Conservation (phyloP, 371 early-diverging fungal genomes). For the Chytridiales sp. region DNA sequence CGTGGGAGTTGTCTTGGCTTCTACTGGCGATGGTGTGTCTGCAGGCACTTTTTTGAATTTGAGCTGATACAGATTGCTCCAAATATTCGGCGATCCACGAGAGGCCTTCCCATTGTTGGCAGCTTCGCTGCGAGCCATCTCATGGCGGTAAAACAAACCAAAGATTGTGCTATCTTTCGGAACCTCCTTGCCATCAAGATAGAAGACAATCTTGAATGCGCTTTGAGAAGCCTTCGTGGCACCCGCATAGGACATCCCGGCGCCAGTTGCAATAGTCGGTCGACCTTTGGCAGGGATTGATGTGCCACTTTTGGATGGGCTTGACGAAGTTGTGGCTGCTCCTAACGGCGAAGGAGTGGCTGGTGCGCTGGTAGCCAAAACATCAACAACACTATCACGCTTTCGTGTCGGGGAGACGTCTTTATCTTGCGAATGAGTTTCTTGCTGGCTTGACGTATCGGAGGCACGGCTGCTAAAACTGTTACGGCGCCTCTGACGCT, state of each 20-base stretch:
- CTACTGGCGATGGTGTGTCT: too few relatives aligned
- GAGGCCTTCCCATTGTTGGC: not conserved
- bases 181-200: constrained; percentile 25
- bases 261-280: constrained; percentile 6
- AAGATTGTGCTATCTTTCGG: constrained; percentile 37
- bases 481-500: constrained; percentile 16
- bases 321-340: not conserved
- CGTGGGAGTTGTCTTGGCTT: not conserved
- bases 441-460: not conserved
- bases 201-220: constrained; percentile 32
- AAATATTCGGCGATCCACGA: constrained; percentile 29
- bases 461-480: not conserved
- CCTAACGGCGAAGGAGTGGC: constrained; percentile 8
- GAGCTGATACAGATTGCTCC: constrained; percentile 33
- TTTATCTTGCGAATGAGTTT: too few relatives aligned
- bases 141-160: constrained; percentile 35
- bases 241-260: constrained; percentile 23
- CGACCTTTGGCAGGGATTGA: too few relatives aligned
- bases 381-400: constrained; percentile 25
- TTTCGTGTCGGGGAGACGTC: too few relatives aligned
- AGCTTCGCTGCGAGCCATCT: constrained; percentile 4
- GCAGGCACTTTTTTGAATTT: constrained; percentile 30
- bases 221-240: constrained; percentile 21
- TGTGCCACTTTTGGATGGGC: too few relatives aligned
- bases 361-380: not conserved